Base-by-base conservation (phyloP, 208 protist genomes). In the Leishmania turanica region DNA sequence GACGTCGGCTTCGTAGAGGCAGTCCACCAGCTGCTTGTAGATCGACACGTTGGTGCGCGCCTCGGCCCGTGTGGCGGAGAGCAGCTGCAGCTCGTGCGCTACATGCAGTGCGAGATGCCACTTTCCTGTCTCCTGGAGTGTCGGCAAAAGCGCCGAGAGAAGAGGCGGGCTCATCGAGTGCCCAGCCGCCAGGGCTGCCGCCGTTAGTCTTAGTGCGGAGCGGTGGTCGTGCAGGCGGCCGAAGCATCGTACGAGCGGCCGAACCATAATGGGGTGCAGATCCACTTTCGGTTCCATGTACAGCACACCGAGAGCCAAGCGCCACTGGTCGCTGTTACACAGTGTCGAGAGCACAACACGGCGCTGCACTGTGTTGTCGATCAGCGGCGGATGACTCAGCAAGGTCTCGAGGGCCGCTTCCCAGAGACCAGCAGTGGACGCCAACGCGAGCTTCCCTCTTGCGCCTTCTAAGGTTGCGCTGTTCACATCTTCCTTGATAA, bases 401-500 rank as follows among this genome's bases (percentile, higher is more conserved):
- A 90, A 84, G 9, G 93, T 72, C n/a, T 70, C 8, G 24, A 96
- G 73, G 0, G 91, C 90, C 70, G 88, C 80, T 77, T 96, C 93
- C 93, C 95, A 97, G 82, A 96, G 91, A 53, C 92, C 91, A 0
- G 91, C 88, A 84, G 87, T 92, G 42, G 85, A 87, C 5, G 95
- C 91, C 31, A 96, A 81, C 3, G 89, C 73, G 7, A 97, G 66
- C 49, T 90, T 87, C 15, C 90, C 84, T 49, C 89, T 79, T 4
- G 90, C 87, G n/a, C 92, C 92, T 3, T 90, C 71, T 64, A 80
- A 42, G 17, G 85, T 93, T 42, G 86, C 66, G 5, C 81, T 75
- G 66, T 91, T 87, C 17, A 97, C 86, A 87, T 97, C 95, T 60
- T 96, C 92, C n/a, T 96, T 85, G 53, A 97, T 90, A 5, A 97